Evolutionary conservation across 202 grass and related monocot genomes (phyloP).

Genomic region (Dendrocalamus latiflorus): DNA sequence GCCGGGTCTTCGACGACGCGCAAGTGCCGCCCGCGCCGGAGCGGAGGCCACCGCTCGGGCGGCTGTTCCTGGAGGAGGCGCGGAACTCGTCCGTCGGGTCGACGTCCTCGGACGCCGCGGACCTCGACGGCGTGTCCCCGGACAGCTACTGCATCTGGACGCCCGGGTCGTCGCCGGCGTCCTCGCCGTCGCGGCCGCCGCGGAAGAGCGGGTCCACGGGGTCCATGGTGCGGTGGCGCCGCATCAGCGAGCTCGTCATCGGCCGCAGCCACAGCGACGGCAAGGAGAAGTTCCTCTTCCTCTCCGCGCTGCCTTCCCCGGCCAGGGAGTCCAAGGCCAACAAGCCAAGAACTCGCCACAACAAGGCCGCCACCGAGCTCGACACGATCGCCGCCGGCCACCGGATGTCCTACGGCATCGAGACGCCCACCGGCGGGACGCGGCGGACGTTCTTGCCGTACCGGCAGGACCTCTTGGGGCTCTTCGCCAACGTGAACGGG

Average conservation of each 20-base stretch:
- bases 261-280: constrained; percentile 78
- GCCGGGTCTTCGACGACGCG: constrained; percentile 34
- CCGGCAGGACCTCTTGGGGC: constrained; percentile 59
- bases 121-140: constrained; percentile 43
- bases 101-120: constrained; percentile 27
- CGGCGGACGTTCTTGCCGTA: constrained; percentile 76
- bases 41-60: constrained; percentile 38
- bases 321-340: constrained; percentile 26
- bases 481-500: constrained; percentile 55
- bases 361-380: constrained; percentile 13
- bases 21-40: neutral
- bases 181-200: constrained; percentile 30
- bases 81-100: constrained; percentile 55
- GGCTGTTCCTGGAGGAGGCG: constrained; percentile 52
- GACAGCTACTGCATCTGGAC: constrained; percentile 87
- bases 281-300: constrained; percentile 65
- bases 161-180: constrained; percentile 42
- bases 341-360: constrained; percentile 6
- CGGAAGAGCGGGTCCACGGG: constrained; percentile 80
- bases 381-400: constrained; percentile 41
- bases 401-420: constrained; percentile 34
- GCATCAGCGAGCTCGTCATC: constrained; percentile 67
- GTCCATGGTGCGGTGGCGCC: constrained; percentile 66
- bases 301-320: constrained; percentile 43
- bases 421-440: constrained; percentile 9